phyloP scores from a whole-genome alignment of 108 stramenopile genomes.

The Fistulifera pelliculosa region DNA sequence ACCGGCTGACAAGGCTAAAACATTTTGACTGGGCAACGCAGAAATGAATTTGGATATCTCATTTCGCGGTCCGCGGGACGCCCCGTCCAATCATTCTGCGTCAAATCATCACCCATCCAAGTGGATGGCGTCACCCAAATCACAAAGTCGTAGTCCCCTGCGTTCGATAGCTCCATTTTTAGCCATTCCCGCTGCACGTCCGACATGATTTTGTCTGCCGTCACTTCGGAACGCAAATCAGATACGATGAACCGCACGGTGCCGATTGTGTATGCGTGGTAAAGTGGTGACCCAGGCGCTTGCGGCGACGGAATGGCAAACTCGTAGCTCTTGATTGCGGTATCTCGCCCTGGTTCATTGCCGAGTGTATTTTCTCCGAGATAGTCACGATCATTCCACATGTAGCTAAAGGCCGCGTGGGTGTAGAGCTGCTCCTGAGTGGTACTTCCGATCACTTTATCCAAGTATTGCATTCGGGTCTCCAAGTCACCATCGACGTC shows the following conservation, averaged over 20 bases:
- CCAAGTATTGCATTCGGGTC: conserved; percentile 28
- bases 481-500: conserved; percentile 28
- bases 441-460: conserved; percentile 36
- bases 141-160: conserved; percentile 46
- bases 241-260: conserved; percentile 49
- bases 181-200: conserved; percentile 38
- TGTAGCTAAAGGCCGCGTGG: conserved; percentile 33
- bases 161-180: conserved; percentile 26
- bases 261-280: conserved; percentile 54
- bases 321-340: conserved; percentile 24
- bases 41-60: conserved; percentile 24
- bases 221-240: conserved; percentile 38
- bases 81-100: conserved; percentile 37
- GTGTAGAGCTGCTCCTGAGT: conserved; percentile 31
- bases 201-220: conserved; percentile 22
- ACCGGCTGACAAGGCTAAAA: conserved; percentile 38
- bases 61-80: conserved; percentile 19
- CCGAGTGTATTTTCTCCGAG: conserved; percentile 13
- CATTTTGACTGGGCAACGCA: conserved; percentile 29
- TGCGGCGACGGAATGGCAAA: conserved; percentile 35
- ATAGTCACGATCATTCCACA: conserved; percentile 61
- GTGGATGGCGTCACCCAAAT: conserved; percentile 40
- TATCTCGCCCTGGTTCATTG: conserved; percentile 9
- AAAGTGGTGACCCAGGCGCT: neutral
- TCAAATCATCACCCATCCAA: conserved; percentile 39